These are phyloP conservation scores for Blastobotrys capitulatus DNA, from an alignment of 1,139 yeast genomes.

Conservation along the genomic window DNA sequence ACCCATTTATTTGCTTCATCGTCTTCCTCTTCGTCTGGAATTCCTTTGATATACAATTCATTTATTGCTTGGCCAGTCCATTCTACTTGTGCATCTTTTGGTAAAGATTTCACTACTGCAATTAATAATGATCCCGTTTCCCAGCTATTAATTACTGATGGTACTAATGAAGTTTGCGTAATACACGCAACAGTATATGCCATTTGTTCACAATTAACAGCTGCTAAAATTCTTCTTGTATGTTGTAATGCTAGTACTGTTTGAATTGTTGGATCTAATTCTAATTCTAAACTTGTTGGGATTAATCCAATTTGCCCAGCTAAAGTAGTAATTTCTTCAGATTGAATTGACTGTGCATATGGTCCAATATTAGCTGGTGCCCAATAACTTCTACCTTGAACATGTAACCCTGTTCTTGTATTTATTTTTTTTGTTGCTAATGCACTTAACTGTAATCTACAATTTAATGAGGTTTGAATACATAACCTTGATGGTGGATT, in stretches of 20 bases:
- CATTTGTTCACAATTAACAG: conserved; percentile 26
- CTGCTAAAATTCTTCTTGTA: not conserved
- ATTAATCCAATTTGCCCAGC: conserved; percentile 91
- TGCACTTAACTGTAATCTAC: conserved; percentile 54
- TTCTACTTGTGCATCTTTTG: conserved; percentile 66
- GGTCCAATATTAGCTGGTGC: conserved; percentile 99
- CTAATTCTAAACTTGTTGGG: conserved; percentile 58
- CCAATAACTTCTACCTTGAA: conserved; percentile 92
- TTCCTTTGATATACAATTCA: conserved; percentile 17
- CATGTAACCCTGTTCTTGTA: conserved; percentile 59
- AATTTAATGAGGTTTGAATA: conserved; percentile 50
- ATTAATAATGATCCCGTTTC: conserved; percentile 30
- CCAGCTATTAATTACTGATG: conserved; percentile 40
- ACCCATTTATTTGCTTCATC: conserved; percentile 12
- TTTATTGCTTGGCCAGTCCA: conserved; percentile 46
- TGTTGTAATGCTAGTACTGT: conserved; percentile 65
- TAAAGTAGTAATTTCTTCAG: conserved; percentile 49
- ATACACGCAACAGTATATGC: conserved; percentile 53
- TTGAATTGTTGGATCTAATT: conserved; percentile 28
- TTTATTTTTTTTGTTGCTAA: conserved; percentile 28
- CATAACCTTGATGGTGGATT: conserved; percentile 89
- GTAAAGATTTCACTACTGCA: conserved; percentile 58
- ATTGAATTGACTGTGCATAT: conserved; percentile 76
- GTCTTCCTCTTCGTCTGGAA: conserved; percentile 23
- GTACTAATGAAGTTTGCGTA: conserved; percentile 33